Evolutionary conservation across 2,329 filamentous ascomycete genomes (phyloP), one percentile per base, ranked within the genome.

Genomic region (Fusarium luffae): DNA sequence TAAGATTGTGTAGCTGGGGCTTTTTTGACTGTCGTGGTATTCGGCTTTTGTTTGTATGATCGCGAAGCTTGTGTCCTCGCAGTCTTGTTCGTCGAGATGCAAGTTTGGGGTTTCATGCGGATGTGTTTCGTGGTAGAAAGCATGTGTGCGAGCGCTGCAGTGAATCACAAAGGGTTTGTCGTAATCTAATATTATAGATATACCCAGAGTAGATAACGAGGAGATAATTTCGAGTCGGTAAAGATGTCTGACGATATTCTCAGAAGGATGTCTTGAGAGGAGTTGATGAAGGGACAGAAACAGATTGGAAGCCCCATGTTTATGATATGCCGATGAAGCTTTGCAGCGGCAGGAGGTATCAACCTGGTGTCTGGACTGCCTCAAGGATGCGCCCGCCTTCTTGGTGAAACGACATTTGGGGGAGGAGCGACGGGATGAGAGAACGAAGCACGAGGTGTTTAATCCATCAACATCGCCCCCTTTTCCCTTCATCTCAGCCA

Each of bases 281-380:
- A 11, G 5, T 23, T 23, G 21, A 23, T 23, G 2, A 11, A n/a
- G 34, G 34, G 18, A n/a, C 0, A 12, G 34, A 4, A n/a, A 7
- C 18, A 37, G 9, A 12, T 37, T 37, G 34, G 18, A 37, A n/a
- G 18, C 1, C 4, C 18, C 34, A n/a, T n/a, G 2, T 37, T n/a
- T 0, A 1, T 4, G 5, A 12, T 2, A 6, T 37, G 5, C 2
- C 34, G 0, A n/a, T 37, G 5, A 3, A n/a, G 18, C 3, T 12
- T n/a, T 37, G 34, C 2, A n/a, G 10, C 18, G 34, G 34, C 34
- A 37, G 34, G 34, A 37, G 18, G 4, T 12, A n/a, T n/a, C 18
- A 11, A 11, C 18, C 0, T 11, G 1, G 11, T n/a, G 10, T 4
- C 18, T 37, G 34, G 18, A n/a, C 4, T 37, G 18, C 18, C 34